A percentile compares a stretch with the other conserved stretches of the same genome.
phyloP scores from a whole-genome alignment of 257 asterid species.

The Nyctanthes arbortristis region DNA sequence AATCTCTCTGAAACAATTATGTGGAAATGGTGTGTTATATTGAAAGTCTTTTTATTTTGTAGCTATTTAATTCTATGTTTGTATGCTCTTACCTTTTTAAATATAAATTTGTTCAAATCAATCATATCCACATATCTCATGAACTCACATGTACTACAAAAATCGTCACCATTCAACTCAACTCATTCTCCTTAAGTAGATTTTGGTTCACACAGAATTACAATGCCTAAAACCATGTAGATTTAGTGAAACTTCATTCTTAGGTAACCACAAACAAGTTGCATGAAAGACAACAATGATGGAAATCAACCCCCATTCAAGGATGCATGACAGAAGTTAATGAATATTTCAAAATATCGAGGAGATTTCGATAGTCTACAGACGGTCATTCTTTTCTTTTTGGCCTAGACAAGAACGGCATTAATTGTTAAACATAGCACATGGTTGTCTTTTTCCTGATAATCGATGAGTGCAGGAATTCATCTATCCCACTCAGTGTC shows the following conservation, averaged over 20 bases:
- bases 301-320: not conserved
- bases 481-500: slow-evolving; percentile 82
- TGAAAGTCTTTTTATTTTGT: too few relatives aligned
- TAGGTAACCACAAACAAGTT: slow-evolving; percentile 18
- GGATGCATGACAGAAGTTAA: slow-evolving; percentile 10
- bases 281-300: slow-evolving; percentile 11
- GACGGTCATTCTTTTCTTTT: not conserved
- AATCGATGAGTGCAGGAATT: slow-evolving; percentile 12
- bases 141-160: too few relatives aligned
- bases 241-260: not conserved
- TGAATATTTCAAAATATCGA: slow-evolving; percentile 14
- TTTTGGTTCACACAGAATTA: not conserved
- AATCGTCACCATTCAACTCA: too few relatives aligned
- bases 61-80: too few relatives aligned
- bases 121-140: too few relatives aligned
- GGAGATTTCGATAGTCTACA: not conserved
- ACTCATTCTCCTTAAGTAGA: too few relatives aligned
- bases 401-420: not conserved
- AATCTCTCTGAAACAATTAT: too few relatives aligned
- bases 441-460: slow-evolving; percentile 12
- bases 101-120: too few relatives aligned
- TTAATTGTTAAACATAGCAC: slow-evolving; percentile 1
- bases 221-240: not conserved
- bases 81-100: too few relatives aligned
- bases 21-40: too few relatives aligned